A percentile compares a stretch with the other conserved stretches of the same genome.
phyloP scores from a whole-genome alignment of 2,329 filamentous ascomycete genomes.

The Penicillium sp. region DNA sequence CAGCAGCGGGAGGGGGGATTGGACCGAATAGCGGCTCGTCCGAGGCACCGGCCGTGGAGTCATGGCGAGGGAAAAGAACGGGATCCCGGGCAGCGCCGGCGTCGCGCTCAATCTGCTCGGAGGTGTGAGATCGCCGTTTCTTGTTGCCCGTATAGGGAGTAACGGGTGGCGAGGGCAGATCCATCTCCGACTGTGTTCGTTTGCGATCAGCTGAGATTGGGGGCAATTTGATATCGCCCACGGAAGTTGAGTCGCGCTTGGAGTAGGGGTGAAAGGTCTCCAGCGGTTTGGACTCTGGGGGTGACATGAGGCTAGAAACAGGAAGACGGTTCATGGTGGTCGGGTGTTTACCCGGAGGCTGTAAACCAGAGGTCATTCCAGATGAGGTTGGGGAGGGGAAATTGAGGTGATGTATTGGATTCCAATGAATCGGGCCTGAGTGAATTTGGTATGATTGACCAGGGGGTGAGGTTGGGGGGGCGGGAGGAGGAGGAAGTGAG shows the following conservation, averaged over 20 bases:
- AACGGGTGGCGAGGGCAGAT: constrained; percentile 45
- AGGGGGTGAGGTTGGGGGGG: background rate
- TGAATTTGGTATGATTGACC: background rate
- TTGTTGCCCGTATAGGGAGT: constrained; percentile 43
- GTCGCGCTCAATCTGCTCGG: constrained; percentile 34
- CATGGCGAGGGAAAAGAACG: constrained; percentile 42
- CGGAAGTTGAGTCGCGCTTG: constrained; percentile 27
- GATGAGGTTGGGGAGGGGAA: background rate
- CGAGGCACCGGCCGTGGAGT: constrained; percentile 29
- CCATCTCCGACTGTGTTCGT: constrained; percentile 41
- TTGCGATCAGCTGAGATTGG: constrained; percentile 42
- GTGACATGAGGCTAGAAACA: constrained; percentile 46
- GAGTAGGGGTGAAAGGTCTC: constrained; percentile 42
- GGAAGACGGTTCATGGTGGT: constrained; percentile 42
- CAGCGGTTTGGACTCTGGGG: constrained; percentile 48
- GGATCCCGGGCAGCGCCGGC: constrained; percentile 35
- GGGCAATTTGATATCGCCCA: constrained; percentile 36
- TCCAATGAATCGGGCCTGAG: background rate
- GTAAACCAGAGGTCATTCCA: constrained; percentile 29
- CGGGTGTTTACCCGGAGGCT: constrained; percentile 22
- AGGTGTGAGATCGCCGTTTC: constrained; percentile 32
- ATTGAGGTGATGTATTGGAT: background rate
- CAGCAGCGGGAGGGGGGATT: constrained; percentile 31
- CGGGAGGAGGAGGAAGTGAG: background rate
- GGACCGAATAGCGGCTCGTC: constrained; percentile 43